Evolutionary conservation across 352 stramenopile genomes (phyloP), one percentile per base, ranked within the genome.

Genomic region (Peronospora farinosa): DNA sequence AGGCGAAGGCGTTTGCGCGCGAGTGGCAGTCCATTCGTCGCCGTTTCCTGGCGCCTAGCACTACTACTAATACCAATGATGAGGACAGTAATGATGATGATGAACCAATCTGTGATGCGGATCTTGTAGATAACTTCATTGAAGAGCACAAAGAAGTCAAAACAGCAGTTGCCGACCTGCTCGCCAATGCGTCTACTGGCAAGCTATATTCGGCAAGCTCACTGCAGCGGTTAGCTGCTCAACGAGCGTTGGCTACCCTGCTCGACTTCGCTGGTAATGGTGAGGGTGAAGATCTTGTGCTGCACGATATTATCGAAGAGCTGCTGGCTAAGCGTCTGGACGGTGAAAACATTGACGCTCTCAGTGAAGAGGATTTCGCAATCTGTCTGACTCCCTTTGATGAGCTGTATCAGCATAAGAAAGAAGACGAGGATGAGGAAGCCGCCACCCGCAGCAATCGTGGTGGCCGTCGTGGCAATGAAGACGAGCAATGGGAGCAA

Each of bases 401-500:
- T 58, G 72, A 88, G 40, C 55, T 95, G 17, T 92, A 88, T 49
- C 73, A 86, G 15, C 40, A 61, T 13, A 87, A 88, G 59, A 74
- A 74, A 50, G 66, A 64, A 7, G 51, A 54, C 6, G 62, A 67
- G 3, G 54, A 68, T 7, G 61, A 67, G 16, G 62, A 60, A 12
- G 46, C 15, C 3, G 60, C 33, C 7, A 53, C 25, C 9, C 60
- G 67, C 12, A 64, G 28, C 13, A 81, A 74, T 47, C 67, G 65
- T 28, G 63, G 70, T 40, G 60, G 72, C 17, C 69, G 61, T 37
- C 71, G 61, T 10, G 78, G 77, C 42, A 92, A 83, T 32, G 78
- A 90, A 31, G 84, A 95, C 15, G 82, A 92, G 31, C 74, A 84
- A 37, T 95, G 82, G 81, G 84, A 95, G 27, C 77, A 88, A 43